phyloP scores from a whole-genome alignment of 306 rosid genomes.

The Castanea crenata region DNA sequence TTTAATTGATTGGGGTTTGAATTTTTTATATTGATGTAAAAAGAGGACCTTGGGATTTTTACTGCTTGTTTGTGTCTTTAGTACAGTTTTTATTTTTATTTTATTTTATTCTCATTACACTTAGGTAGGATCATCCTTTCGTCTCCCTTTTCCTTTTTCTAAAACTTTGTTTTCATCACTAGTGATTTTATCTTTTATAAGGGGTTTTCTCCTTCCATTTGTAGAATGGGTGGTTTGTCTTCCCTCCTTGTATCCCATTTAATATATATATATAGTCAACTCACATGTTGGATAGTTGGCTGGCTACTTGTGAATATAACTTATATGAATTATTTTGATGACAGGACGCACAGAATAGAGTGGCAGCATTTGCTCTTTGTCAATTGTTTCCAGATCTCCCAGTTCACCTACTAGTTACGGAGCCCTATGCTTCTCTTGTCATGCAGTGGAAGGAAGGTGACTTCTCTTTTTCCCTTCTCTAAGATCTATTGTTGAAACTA shows the following conservation, averaged over 20 bases:
- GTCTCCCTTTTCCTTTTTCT: not conserved
- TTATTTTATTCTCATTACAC: too few relatives aligned
- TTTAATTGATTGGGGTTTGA: not conserved
- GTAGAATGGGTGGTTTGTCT: not conserved
- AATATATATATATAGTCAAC: not conserved
- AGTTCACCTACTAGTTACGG: conserved; percentile 59
- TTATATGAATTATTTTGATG: conserved; percentile 10
- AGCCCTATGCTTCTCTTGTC: conserved; percentile 78
- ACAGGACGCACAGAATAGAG: conserved; percentile 93
- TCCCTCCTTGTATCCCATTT: not conserved
- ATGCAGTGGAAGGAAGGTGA: conserved; percentile 80
- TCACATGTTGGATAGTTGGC: not conserved
- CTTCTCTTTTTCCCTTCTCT: not conserved
- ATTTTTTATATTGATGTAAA: not conserved
- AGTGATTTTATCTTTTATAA: not conserved
- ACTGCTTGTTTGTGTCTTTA: too few relatives aligned
- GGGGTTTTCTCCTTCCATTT: not conserved
- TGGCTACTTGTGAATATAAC: not conserved
- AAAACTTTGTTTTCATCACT: not conserved
- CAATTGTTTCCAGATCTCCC: conserved; percentile 84
- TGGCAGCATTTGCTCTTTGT: conserved; percentile 88
- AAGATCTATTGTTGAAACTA: not conserved
- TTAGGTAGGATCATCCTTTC: not conserved
- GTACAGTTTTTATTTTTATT: too few relatives aligned
- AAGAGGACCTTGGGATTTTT: not conserved